Percentiles rank a stretch among this genome's conserved stretches.
These are phyloP conservation scores for Scedosporium apiospermum DNA, from an alignment of 2,329 filamentous ascomycete species.

Conservation along the genomic window DNA sequence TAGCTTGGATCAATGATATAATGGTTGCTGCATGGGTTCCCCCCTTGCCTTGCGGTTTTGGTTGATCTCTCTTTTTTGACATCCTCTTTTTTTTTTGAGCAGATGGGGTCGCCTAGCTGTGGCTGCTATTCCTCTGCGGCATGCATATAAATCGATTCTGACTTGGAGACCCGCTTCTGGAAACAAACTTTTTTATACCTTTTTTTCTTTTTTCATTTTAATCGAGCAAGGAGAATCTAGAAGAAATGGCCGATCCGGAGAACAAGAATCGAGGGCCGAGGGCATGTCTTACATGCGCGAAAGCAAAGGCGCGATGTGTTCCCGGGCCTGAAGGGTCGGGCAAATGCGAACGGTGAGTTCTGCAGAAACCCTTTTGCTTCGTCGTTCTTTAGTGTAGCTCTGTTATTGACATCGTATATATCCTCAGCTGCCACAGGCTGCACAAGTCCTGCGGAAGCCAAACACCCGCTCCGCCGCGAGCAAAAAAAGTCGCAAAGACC, in stretches of 20 bases:
- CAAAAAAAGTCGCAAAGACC: conserved; percentile 35
- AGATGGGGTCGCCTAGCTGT: background rate
- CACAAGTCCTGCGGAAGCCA: conserved; percentile 36
- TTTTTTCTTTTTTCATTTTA: background rate
- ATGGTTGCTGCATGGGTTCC: too few relatives aligned
- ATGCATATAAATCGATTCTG: background rate
- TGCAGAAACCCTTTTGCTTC: background rate
- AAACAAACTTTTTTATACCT: background rate
- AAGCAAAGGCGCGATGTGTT: conserved; percentile 41
- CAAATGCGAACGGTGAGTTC: conserved; percentile 38
- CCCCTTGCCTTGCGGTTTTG: background rate
- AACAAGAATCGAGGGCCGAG: conserved; percentile 30
- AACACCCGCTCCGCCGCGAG: conserved; percentile 35
- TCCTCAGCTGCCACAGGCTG: conserved; percentile 35
- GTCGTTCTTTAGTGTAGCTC: conserved; percentile 2
- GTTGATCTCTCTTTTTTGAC: background rate
- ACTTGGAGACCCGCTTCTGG: background rate
- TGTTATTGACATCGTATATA: background rate
- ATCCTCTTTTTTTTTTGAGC: background rate
- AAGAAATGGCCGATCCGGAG: background rate
- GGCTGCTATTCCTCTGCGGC: background rate
- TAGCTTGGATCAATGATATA: too few relatives aligned
- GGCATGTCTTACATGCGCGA: conserved; percentile 40
- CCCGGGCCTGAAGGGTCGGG: conserved; percentile 26
- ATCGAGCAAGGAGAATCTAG: background rate